Evolutionary conservation across 352 stramenopile species (phyloP).

Genomic region (Globisporangium nagaii): DNA sequence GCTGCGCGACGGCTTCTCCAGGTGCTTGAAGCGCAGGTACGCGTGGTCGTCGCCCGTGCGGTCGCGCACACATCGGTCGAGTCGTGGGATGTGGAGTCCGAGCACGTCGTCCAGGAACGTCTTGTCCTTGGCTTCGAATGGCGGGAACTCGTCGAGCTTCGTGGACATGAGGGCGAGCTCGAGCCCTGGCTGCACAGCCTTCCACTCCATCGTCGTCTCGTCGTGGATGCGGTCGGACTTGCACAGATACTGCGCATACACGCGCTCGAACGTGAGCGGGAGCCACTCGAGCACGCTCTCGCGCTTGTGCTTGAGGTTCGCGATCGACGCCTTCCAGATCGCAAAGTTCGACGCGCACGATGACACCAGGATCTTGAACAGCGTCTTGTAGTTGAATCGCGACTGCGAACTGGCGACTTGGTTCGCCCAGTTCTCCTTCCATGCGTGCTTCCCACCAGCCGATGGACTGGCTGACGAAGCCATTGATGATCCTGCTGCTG

Average conservation of each 20-base stretch:
- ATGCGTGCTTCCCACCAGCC: conserved; percentile 21
- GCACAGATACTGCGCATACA: conserved; percentile 67
- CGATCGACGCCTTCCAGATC: conserved; percentile 63
- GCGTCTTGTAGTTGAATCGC: conserved; percentile 59
- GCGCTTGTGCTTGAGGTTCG: conserved; percentile 67
- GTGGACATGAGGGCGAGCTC: conserved; percentile 61
- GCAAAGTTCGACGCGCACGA: conserved; percentile 56
- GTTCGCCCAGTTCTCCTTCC: conserved; percentile 77
- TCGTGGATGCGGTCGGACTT: conserved; percentile 75
- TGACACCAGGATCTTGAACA: conserved; percentile 71
- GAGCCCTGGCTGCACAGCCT: conserved; percentile 64
- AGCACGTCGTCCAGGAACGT: conserved; percentile 80
- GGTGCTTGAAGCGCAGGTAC: conserved; percentile 83
- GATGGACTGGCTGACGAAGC: background rate
- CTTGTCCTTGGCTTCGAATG: conserved; percentile 49
- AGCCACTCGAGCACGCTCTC: conserved; percentile 71
- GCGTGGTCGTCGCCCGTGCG: conserved; percentile 72
- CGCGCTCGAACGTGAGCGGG: conserved; percentile 58
- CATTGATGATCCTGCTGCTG: background rate
- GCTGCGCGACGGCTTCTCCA: conserved; percentile 33
- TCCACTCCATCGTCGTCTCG: conserved; percentile 67
- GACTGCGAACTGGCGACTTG: conserved; percentile 67
- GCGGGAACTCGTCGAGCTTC: conserved; percentile 54
- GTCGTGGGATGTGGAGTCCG: conserved; percentile 63
- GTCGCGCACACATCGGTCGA: conserved; percentile 79